Evolutionary conservation across 345 rosid species (phyloP).

Genomic region (Iberis pinnata): DNA sequence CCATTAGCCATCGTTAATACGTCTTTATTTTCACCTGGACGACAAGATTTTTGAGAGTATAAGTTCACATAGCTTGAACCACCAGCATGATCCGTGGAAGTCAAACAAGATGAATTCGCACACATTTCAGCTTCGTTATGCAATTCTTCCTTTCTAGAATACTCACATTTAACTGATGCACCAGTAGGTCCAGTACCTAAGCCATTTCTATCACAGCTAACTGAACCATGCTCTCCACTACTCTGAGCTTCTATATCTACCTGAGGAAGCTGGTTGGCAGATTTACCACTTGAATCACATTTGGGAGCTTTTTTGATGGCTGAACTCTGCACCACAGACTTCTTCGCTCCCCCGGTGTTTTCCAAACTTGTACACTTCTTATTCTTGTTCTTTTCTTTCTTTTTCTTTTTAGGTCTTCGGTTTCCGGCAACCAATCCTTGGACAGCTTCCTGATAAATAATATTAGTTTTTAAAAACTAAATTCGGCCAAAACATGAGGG

Average conservation of each 20-base stretch:
- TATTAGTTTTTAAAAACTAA: slow-evolving; percentile 36
- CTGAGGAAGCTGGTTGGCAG: slow-evolving; percentile 33
- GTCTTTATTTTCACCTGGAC: slow-evolving; percentile 31
- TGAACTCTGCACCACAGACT: slow-evolving; percentile 24
- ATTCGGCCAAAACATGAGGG: slow-evolving; percentile 16
- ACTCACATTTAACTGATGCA: slow-evolving; percentile 24
- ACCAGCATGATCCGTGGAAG: slow-evolving; percentile 26
- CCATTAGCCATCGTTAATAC: slow-evolving; percentile 27
- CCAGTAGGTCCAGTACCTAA: slow-evolving; percentile 20
- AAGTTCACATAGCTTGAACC: slow-evolving; percentile 30
- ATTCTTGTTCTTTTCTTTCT: slow-evolving; percentile 55
- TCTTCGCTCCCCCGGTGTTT: slow-evolving; percentile 31
- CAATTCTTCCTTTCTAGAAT: slow-evolving; percentile 26
- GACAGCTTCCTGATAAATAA: slow-evolving; percentile 59
- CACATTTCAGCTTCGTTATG: slow-evolving; percentile 26
- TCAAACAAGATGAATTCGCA: slow-evolving; percentile 26
- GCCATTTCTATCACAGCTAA: slow-evolving; percentile 27
- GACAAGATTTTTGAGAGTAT: slow-evolving; percentile 26
- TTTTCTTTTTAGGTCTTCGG: slow-evolving; percentile 44
- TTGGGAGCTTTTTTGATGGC: slow-evolving; percentile 16
- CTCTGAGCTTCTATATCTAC: slow-evolving; percentile 30
- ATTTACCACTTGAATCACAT: slow-evolving; percentile 27
- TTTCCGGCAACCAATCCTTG: slow-evolving; percentile 43
- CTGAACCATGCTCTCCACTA: slow-evolving; percentile 30
- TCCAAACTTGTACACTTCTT: slow-evolving; percentile 40